These are phyloP conservation scores for Tetrapyrgos nigripes DNA, from an alignment of 1,284 basidiomycete genomes.

Conservation along the genomic window DNA sequence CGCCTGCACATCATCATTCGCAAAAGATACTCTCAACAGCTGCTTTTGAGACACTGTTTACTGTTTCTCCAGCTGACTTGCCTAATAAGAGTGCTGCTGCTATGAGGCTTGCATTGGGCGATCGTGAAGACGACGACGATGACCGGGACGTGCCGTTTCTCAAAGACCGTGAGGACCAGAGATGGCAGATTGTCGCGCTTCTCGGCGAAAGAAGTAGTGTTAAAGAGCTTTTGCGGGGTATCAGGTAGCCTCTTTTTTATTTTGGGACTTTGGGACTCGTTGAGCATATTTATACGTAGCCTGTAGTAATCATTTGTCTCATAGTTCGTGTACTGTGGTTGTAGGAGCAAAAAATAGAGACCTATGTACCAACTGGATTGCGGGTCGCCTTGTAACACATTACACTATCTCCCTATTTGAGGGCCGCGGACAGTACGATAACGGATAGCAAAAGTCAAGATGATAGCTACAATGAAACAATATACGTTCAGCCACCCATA, in stretches of 20 bases:
- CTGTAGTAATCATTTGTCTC: too few relatives aligned
- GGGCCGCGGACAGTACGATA: background rate
- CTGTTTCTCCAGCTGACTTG: slow-evolving; percentile 75
- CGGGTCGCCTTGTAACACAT: too few relatives aligned
- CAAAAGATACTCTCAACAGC: slow-evolving; percentile 63
- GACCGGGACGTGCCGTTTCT: slow-evolving; percentile 60
- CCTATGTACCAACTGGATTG: too few relatives aligned
- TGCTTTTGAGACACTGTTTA: slow-evolving; percentile 79
- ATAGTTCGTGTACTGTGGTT: too few relatives aligned
- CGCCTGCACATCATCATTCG: slow-evolving; percentile 45
- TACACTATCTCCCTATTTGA: background rate
- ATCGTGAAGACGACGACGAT: slow-evolving; percentile 52
- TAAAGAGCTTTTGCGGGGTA: slow-evolving; percentile 59
- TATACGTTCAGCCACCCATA: background rate
- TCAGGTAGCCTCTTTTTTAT: background rate
- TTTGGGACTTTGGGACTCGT: too few relatives aligned
- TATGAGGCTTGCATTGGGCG: slow-evolving; percentile 67
- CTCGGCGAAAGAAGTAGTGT: slow-evolving; percentile 77
- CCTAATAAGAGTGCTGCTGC: slow-evolving; percentile 80
- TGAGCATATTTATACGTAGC: too few relatives aligned
- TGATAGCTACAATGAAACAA: background rate
- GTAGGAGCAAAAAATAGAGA: too few relatives aligned
- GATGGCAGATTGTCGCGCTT: slow-evolving; percentile 78
- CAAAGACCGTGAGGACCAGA: slow-evolving; percentile 71
- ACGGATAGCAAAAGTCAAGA: background rate